Evolutionary conservation across 2,329 filamentous ascomycete genomes (phyloP).

Genomic region (Lachnellula subtilissima): DNA sequence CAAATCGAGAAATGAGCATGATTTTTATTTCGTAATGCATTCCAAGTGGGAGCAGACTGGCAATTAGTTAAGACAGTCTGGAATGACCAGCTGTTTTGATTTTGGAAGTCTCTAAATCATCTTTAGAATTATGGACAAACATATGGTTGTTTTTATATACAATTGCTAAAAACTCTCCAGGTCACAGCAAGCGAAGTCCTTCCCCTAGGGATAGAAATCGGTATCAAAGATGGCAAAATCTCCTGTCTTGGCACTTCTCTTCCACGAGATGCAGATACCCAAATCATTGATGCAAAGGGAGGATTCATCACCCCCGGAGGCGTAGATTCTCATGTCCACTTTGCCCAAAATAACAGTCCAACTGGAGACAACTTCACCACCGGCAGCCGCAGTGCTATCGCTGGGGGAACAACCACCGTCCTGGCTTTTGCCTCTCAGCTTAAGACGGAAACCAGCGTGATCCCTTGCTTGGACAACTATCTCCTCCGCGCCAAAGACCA

Average conservation of each 20-base stretch:
- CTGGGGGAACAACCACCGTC: conserved; percentile 55
- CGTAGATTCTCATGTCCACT: conserved; percentile 46
- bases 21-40: no score
- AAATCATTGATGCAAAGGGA: conserved; percentile 41
- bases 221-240: conserved; percentile 43
- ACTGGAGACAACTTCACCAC: conserved; percentile 37
- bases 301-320: conserved; percentile 44
- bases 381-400: conserved; percentile 50
- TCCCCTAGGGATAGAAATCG: conserved; percentile 40
- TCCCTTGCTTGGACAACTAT: conserved; percentile 43
- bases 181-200: conserved; percentile 44
- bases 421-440: conserved; percentile 53
- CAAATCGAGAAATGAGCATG: no score
- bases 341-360: conserved; percentile 40
- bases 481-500: conserved; percentile 40
- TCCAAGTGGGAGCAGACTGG: no score
- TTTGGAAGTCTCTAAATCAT: no score
- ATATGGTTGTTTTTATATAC: neutral
- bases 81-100: no score
- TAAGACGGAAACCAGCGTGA: conserved; percentile 41
- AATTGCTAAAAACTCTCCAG: conserved; percentile 24
- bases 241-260: conserved; percentile 39
- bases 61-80: no score
- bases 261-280: conserved; percentile 29
- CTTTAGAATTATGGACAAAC: no score